A percentile compares a stretch with the other conserved stretches of the same genome.
Evolutionary conservation across 2,329 filamentous ascomycete genomes (phyloP).

Genomic region (Endoconidiophora polonica): DNA sequence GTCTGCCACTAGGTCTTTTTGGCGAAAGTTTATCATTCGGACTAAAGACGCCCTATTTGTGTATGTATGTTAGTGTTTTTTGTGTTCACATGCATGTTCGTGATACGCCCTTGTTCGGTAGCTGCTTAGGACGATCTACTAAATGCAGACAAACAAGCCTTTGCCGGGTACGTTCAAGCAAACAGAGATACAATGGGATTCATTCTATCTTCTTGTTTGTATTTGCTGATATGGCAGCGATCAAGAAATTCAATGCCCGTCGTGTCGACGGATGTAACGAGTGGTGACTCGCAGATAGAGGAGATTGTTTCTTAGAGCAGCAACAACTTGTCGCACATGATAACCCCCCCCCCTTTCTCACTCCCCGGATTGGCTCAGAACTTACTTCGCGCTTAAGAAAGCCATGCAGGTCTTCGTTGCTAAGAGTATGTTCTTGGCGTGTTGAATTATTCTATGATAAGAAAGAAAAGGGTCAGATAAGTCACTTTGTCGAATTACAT

Average conservation of each 20-base stretch:
- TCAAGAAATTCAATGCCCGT: no score
- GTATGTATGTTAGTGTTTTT: background rate
- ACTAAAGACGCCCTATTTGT: background rate
- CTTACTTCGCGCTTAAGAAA: conserved; percentile 3
- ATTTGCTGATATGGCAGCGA: background rate
- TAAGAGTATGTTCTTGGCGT: background rate
- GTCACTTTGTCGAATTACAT: no score
- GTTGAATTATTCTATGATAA: background rate
- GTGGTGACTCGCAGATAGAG: conserved; percentile 20
- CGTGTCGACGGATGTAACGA: no score
- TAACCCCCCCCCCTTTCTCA: no score
- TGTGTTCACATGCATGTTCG: background rate
- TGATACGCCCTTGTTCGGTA: background rate
- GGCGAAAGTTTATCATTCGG: background rate
- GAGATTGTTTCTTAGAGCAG: background rate
- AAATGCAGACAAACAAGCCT: background rate
- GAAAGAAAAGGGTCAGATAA: no score
- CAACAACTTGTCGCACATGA: no score
- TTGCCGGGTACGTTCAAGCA: background rate
- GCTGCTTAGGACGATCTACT: background rate
- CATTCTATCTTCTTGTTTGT: conserved; percentile 26
- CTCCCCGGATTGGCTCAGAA: background rate
- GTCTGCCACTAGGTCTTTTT: conserved; percentile 10
- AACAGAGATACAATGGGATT: conserved; percentile 5
- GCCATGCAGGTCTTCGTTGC: conserved; percentile 2